Percentiles rank a stretch among this genome's conserved stretches.
phyloP scores from a whole-genome alignment of 208 protist species.

The Leptomonas pyrrhocoris region DNA sequence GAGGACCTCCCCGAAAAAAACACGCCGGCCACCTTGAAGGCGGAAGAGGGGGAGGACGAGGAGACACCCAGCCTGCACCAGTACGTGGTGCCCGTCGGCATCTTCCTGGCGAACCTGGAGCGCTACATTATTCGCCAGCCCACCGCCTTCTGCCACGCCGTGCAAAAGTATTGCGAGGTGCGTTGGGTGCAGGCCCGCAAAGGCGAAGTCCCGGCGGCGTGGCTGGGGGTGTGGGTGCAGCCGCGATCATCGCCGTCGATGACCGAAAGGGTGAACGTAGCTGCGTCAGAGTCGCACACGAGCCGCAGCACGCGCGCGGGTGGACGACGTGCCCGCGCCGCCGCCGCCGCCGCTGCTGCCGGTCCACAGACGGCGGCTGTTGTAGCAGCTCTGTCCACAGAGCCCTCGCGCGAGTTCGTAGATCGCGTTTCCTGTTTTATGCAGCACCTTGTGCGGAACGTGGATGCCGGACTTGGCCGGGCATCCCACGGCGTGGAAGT shows the following conservation, averaged over 20 bases:
- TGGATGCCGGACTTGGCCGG: conserved; percentile 9
- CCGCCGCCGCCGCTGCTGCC: background rate
- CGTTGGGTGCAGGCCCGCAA: conserved; percentile 33
- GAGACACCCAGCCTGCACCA: conserved; percentile 9
- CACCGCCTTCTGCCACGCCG: conserved; percentile 26
- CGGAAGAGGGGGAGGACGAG: conserved; percentile 5
- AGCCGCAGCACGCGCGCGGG: background rate
- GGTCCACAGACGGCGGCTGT: background rate
- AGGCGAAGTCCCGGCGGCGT: conserved; percentile 36
- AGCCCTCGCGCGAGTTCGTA: conserved; percentile 14
- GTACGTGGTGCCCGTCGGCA: conserved; percentile 36
- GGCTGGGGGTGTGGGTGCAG: conserved; percentile 48
- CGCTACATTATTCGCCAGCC: conserved; percentile 27
- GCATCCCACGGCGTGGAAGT: conserved; percentile 22
- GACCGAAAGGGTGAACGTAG: background rate
- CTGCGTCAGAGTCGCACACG: background rate
- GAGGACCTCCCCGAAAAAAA: background rate
- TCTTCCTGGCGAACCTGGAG: conserved; percentile 40
- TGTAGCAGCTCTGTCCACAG: background rate
- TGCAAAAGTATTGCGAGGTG: conserved; percentile 41
- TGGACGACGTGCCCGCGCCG: background rate
- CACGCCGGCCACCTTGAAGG: background rate
- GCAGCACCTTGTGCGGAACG: conserved; percentile 24
- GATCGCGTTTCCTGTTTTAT: conserved; percentile 26
- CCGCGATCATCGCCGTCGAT: conserved; percentile 2